These are phyloP conservation scores for Prunus armeniaca DNA, from an alignment of 306 rosid species.

Conservation along the genomic window DNA sequence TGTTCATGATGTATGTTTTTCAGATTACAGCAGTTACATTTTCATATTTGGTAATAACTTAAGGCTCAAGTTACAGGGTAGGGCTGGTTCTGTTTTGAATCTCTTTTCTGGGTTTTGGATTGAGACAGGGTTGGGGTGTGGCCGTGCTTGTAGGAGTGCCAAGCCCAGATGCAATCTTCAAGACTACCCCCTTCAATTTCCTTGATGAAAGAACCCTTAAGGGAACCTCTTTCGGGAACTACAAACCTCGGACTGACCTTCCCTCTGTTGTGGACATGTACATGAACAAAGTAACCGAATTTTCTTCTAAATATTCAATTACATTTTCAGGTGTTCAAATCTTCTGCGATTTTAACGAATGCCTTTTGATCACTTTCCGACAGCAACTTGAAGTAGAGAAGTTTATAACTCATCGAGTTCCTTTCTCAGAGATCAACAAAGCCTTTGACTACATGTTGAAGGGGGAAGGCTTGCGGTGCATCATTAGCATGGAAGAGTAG, in stretches of 20 bases:
- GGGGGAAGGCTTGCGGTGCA: slow-evolving; percentile 41
- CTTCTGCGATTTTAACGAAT: neutral
- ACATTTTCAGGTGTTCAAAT: neutral
- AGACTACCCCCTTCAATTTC: slow-evolving; percentile 34
- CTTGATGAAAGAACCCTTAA: slow-evolving; percentile 38
- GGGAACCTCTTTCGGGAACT: slow-evolving; percentile 55
- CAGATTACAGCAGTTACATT: neutral
- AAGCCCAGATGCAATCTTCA: slow-evolving; percentile 34
- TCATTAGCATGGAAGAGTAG: slow-evolving; percentile 46
- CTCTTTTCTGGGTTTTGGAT: too few relatives aligned
- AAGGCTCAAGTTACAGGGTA: neutral
- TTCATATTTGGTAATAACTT: neutral
- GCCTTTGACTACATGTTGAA: slow-evolving; percentile 47
- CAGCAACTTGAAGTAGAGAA: slow-evolving; percentile 49
- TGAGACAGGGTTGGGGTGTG: slow-evolving; percentile 46
- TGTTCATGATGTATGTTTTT: slow-evolving; percentile 43
- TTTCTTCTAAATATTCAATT: neutral
- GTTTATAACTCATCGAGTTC: slow-evolving; percentile 41
- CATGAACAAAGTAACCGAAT: slow-evolving; percentile 37
- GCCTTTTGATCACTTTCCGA: neutral
- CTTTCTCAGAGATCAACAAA: slow-evolving; percentile 52
- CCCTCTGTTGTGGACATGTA: slow-evolving; percentile 48
- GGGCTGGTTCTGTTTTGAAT: neutral
- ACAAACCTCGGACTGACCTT: slow-evolving; percentile 45
- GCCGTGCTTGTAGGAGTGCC: slow-evolving; percentile 55